phyloP scores from a whole-genome alignment of 2,329 filamentous ascomycete species.

The Stagonosporopsis chrysanthemi region DNA sequence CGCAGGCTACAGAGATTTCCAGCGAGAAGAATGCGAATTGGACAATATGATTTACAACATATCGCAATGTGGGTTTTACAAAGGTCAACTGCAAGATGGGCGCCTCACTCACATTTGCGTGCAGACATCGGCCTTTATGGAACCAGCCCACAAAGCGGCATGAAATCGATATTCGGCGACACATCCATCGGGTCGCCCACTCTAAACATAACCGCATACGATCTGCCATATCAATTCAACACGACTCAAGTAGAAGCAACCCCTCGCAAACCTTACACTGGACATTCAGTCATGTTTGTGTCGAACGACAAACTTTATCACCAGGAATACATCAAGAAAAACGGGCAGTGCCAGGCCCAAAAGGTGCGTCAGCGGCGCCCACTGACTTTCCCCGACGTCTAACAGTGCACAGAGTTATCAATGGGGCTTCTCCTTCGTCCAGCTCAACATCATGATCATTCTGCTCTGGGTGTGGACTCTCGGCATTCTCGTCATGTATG shows the following conservation, averaged over 20 bases:
- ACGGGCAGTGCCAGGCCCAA: slow-evolving; percentile 1
- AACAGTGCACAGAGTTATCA: slow-evolving; percentile 20
- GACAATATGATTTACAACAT: not conserved
- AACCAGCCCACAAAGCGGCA: not conserved
- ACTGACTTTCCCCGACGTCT: not conserved
- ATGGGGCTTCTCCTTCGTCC: slow-evolving; percentile 35
- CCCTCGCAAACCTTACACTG: not conserved
- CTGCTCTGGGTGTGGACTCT: slow-evolving; percentile 24
- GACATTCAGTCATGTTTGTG: not conserved
- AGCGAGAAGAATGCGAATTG: not conserved
- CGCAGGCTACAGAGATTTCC: not conserved
- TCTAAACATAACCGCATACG: not conserved
- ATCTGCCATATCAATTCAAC: not conserved
- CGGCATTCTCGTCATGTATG: slow-evolving; percentile 21
- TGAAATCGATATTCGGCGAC: not conserved
- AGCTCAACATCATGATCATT: slow-evolving; percentile 22
- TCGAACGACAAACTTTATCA: not conserved
- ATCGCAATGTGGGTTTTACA: not conserved
- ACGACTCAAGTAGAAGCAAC: not conserved
- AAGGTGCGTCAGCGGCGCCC: not conserved
- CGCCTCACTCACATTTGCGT: not conserved
- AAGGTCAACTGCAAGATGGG: no score
- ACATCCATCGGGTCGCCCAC: not conserved
- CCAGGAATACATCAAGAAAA: not conserved
- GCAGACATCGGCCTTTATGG: not conserved